These are phyloP conservation scores for Tremellales sp. DNA, from an alignment of 1,284 basidiomycete species.

Conservation along the genomic window DNA sequence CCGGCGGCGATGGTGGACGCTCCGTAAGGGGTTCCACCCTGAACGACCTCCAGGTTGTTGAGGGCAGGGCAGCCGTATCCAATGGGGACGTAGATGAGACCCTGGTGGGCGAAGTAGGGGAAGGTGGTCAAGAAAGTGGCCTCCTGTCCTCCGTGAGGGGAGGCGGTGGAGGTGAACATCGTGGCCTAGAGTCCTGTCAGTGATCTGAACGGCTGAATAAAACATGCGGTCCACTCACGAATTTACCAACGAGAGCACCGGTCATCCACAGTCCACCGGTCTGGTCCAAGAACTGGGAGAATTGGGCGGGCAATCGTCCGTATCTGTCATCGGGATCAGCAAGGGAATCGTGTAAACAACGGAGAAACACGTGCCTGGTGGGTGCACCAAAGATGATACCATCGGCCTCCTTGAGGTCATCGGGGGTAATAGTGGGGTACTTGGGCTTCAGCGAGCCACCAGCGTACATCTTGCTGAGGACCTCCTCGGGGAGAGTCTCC, in stretches of 20 bases:
- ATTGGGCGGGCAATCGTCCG: conserved; percentile 53
- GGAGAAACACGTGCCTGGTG: conserved; percentile 49
- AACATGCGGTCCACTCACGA: conserved; percentile 51
- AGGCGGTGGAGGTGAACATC: conserved; percentile 39
- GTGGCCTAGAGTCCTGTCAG: conserved; percentile 7
- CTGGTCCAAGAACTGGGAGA: conserved; percentile 59
- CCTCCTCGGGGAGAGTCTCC: conserved; percentile 77
- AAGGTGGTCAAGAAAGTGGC: conserved; percentile 61
- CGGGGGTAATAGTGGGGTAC: conserved; percentile 68
- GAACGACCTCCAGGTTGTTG: conserved; percentile 60
- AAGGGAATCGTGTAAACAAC: background rate
- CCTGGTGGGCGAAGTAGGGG: conserved; percentile 72
- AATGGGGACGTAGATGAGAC: conserved; percentile 61
- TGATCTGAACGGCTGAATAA: background rate
- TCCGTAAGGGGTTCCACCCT: conserved; percentile 64
- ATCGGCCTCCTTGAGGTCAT: conserved; percentile 60
- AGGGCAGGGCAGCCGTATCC: conserved; percentile 65
- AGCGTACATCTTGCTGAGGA: conserved; percentile 73
- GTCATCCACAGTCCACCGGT: conserved; percentile 70
- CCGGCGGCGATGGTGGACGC: conserved; percentile 64
- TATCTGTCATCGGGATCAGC: conserved; percentile 41
- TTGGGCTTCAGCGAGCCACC: conserved; percentile 51
- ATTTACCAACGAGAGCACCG: conserved; percentile 74
- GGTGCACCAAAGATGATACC: conserved; percentile 64
- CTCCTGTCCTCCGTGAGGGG: conserved; percentile 50